Evolutionary conservation across 2,329 filamentous ascomycete genomes (phyloP).

Genomic region (Magnaporthiopsis incrustans): DNA sequence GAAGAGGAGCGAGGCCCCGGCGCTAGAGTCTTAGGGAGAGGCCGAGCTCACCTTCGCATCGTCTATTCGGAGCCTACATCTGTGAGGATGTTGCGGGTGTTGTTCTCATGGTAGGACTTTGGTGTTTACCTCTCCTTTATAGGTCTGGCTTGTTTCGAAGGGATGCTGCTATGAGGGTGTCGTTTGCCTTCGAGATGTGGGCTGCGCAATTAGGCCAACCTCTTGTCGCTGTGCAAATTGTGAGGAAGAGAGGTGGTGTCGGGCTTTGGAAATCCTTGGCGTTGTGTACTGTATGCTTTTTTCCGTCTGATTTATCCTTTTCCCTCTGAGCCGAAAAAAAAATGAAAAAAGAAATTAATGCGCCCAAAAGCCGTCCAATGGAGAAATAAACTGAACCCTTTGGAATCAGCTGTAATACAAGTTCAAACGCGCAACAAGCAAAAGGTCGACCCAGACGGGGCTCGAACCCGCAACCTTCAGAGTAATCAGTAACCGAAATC

Average conservation of each 20-base stretch:
- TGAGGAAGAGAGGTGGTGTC: not conserved
- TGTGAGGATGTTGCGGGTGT: not conserved
- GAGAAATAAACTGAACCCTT: not conserved
- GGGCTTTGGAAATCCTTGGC: not conserved
- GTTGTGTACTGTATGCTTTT: not conserved
- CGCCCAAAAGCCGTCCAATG: not conserved
- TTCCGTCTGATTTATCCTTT: not conserved
- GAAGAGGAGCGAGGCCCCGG: not conserved
- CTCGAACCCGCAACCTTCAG: conserved; percentile 6
- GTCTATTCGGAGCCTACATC: not conserved
- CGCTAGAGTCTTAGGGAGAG: not conserved
- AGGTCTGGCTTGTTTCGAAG: no score
- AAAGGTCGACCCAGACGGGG: conserved; percentile 4
- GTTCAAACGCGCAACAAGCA: not conserved
- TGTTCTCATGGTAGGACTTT: not conserved
- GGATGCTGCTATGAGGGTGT: no score
- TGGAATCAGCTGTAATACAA: no score
- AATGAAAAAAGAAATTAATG: no score
- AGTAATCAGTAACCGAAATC: conserved; percentile 3
- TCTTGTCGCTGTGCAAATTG: not conserved
- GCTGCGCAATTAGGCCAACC: not conserved
- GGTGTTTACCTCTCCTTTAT: no score
- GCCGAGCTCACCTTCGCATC: not conserved
- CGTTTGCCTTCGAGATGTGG: not conserved
- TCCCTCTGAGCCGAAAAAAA: no score